Percentiles rank a stretch among this genome's conserved stretches.
Conservation (phyloP, 139 green algal genomes). For the Chlamydomonas schloesseri region DNA sequence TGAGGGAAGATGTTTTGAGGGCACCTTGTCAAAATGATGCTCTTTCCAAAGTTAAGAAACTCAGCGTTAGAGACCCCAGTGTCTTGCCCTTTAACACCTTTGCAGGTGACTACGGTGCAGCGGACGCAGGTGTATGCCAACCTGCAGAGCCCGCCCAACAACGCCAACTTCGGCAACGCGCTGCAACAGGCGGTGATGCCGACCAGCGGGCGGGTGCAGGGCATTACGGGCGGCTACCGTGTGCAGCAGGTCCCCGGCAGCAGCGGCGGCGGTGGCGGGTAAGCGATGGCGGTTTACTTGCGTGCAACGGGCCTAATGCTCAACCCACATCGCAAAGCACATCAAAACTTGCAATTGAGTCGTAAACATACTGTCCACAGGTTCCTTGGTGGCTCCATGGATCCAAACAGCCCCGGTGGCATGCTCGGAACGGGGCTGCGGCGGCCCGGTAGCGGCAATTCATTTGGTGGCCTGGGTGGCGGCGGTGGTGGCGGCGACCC, state of each 20-base stretch:
- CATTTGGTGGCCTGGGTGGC: constrained; percentile 4
- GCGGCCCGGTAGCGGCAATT: neutral
- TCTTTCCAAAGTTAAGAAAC: too few relatives aligned
- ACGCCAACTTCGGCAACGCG: neutral
- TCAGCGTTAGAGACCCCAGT: too few relatives aligned
- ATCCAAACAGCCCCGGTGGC: constrained; percentile 10
- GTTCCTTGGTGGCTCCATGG: constrained; percentile 24
- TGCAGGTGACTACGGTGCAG: constrained; percentile 58
- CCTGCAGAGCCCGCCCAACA: constrained; percentile 10
- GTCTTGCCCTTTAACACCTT: neutral
- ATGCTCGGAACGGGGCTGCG: neutral
- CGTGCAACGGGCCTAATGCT: neutral
- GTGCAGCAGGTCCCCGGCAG: neutral
- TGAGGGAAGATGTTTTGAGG: too few relatives aligned
- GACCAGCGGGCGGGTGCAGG: constrained; percentile 13
- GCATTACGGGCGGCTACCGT: constrained; percentile 36
- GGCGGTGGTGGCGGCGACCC: neutral
- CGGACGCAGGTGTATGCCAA: constrained; percentile 52
- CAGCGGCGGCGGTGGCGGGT: neutral
- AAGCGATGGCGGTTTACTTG: neutral
- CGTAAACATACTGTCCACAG: neutral
- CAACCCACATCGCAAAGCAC: neutral
- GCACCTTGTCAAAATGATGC: too few relatives aligned
- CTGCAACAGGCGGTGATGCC: constrained; percentile 8
- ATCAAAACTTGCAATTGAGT: neutral